Conservation (phyloP, 2,329 filamentous ascomycete genomes). For the Paramyrothecium sp. region DNA sequence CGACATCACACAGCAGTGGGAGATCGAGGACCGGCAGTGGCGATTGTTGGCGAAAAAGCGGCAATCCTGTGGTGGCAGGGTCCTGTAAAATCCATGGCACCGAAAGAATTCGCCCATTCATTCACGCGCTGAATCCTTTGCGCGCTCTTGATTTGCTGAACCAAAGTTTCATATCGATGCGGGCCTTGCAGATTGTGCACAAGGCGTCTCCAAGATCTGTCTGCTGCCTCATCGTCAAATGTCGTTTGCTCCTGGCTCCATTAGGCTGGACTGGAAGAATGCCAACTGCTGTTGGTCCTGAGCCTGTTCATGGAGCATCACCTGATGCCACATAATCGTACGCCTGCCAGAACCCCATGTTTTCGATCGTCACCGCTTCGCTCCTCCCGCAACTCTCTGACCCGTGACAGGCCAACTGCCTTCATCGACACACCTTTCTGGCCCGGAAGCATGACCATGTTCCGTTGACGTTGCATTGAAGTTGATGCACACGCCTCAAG, state of each 20-base stretch:
- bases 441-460: not conserved
- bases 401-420: not conserved
- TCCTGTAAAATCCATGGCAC: no score
- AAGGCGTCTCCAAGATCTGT: no score
- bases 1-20: not conserved
- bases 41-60: not conserved
- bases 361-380: not conserved
- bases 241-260: not conserved
- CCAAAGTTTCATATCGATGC: no score
- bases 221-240: not conserved
- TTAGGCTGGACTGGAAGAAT: not conserved
- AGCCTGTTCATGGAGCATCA: not conserved
- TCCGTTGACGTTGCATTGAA: not conserved
- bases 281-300: not conserved
- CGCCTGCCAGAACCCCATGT: not conserved
- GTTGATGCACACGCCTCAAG: not conserved
- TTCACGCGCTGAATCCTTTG: no score
- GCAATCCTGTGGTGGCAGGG: not conserved
- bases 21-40: not conserved
- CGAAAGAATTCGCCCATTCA: no score
- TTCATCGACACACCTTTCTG: not conserved
- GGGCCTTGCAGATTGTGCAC: no score
- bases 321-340: not conserved
- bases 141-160: no score
- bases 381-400: not conserved